phyloP scores from a whole-genome alignment of 2,329 filamentous ascomycete species.

The Microascus cirrosus region DNA sequence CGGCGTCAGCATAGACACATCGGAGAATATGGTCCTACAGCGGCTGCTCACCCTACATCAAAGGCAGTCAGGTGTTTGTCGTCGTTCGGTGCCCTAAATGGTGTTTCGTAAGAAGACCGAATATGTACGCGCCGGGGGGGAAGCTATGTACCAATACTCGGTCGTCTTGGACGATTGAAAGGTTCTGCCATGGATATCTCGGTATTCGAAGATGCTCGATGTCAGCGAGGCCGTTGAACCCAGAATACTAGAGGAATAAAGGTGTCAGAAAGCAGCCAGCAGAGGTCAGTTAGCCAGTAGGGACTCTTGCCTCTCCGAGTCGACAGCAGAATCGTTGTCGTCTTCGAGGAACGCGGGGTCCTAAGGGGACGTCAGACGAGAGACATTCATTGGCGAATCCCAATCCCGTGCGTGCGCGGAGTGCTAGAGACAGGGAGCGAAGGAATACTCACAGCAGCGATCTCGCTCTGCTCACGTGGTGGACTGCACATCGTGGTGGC shows the following conservation, averaged over 20 bases:
- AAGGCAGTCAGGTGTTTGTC: slow-evolving; percentile 13
- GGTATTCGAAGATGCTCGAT: slow-evolving; percentile 18
- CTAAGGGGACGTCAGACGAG: background rate
- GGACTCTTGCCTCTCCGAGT: background rate
- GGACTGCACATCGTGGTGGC: too few species aligned
- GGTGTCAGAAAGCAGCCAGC: background rate
- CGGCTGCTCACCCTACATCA: slow-evolving; percentile 10
- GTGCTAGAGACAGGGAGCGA: too few species aligned
- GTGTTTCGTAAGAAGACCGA: slow-evolving; percentile 11
- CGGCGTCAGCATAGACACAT: too few species aligned
- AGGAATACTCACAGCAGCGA: too few species aligned
- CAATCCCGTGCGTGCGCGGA: too few species aligned
- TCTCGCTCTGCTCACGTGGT: too few species aligned
- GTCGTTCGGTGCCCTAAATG: slow-evolving; percentile 15
- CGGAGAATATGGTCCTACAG: too few species aligned
- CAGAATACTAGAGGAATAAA: background rate
- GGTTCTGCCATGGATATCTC: slow-evolving; percentile 14
- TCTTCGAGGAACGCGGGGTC: background rate
- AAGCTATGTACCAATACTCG: slow-evolving; percentile 13
- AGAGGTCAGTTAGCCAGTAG: too few species aligned
- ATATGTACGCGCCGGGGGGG: too few species aligned
- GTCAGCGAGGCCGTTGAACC: slow-evolving; percentile 17
- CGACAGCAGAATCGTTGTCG: background rate
- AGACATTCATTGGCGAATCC: too few species aligned
- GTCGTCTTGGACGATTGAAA: slow-evolving; percentile 14